Evolutionary conservation across 352 stramenopile species (phyloP).

Genomic region (Peronospora belbahrii): DNA sequence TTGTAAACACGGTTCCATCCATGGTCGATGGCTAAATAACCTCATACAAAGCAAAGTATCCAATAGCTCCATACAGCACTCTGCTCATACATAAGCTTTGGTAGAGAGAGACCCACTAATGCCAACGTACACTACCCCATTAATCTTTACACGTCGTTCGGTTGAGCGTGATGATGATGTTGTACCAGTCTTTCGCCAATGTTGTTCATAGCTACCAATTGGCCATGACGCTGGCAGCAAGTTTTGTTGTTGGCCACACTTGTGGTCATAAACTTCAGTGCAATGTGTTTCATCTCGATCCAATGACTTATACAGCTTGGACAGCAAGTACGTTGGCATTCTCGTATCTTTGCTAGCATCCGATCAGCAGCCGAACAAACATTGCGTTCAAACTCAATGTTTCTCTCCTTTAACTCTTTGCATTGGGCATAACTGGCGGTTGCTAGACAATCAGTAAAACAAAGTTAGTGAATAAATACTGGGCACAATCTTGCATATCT

Average conservation of each 20-base stretch:
- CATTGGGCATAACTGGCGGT: conserved; percentile 12
- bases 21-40: too few relatives aligned
- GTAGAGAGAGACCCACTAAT: too few relatives aligned
- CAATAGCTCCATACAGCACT: too few relatives aligned
- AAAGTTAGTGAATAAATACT: conserved; percentile 3
- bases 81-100: too few relatives aligned
- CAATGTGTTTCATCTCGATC: conserved; percentile 10
- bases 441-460: conserved; percentile 19
- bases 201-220: neutral
- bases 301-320: conserved; percentile 7
- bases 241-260: neutral
- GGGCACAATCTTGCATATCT: neutral
- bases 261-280: conserved; percentile 3
- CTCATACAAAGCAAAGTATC: too few relatives aligned
- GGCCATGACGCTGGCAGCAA: conserved; percentile 10
- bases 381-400: conserved; percentile 2
- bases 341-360: conserved; percentile 15
- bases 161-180: neutral
- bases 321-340: conserved; percentile 6
- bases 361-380: conserved; percentile 2
- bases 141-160: conserved; percentile 16
- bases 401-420: conserved; percentile 5
- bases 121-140: too few relatives aligned
- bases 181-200: neutral
- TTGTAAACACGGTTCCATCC: too few relatives aligned